Evolutionary conservation across 805 yeast genomes (phyloP).

Genomic region (Suhomyces kilbournensis): DNA sequence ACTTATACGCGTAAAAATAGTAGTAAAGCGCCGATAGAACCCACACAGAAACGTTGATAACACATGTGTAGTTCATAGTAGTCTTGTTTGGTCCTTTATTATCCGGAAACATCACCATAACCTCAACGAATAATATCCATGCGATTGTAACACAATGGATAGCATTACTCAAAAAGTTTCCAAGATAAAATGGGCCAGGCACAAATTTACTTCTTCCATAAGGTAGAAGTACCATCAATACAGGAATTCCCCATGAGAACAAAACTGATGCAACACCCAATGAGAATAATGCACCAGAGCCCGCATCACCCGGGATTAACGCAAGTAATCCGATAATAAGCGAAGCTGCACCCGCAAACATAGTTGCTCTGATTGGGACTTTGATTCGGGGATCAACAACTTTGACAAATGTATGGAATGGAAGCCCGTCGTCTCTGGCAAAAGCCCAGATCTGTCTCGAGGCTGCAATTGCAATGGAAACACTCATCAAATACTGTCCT

Average conservation of each 20-base stretch:
- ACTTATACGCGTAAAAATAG: slow-evolving; percentile 48
- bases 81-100: slow-evolving; percentile 36
- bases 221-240: slow-evolving; percentile 47
- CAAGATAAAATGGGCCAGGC: slow-evolving; percentile 69
- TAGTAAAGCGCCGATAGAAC: slow-evolving; percentile 51
- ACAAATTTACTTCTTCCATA: slow-evolving; percentile 48
- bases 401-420: slow-evolving; percentile 51
- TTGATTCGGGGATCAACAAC: slow-evolving; percentile 52
- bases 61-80: slow-evolving; percentile 69
- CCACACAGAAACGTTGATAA: slow-evolving; percentile 62
- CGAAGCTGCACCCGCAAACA: slow-evolving; percentile 50
- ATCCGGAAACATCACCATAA: slow-evolving; percentile 63
- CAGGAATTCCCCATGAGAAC: slow-evolving; percentile 62
- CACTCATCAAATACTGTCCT: slow-evolving; percentile 67
- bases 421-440: slow-evolving; percentile 74
- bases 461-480: slow-evolving; percentile 58
- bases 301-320: slow-evolving; percentile 57
- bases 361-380: slow-evolving; percentile 67
- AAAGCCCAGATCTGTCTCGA: slow-evolving; percentile 75
- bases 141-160: slow-evolving; percentile 46
- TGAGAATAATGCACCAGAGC: slow-evolving; percentile 61
- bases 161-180: slow-evolving; percentile 43
- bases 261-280: slow-evolving; percentile 61
- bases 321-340: slow-evolving; percentile 55
- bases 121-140: slow-evolving; percentile 53